Evolutionary conservation across 2,329 filamentous ascomycete genomes (phyloP).

Genomic region (Neurospora sp.): DNA sequence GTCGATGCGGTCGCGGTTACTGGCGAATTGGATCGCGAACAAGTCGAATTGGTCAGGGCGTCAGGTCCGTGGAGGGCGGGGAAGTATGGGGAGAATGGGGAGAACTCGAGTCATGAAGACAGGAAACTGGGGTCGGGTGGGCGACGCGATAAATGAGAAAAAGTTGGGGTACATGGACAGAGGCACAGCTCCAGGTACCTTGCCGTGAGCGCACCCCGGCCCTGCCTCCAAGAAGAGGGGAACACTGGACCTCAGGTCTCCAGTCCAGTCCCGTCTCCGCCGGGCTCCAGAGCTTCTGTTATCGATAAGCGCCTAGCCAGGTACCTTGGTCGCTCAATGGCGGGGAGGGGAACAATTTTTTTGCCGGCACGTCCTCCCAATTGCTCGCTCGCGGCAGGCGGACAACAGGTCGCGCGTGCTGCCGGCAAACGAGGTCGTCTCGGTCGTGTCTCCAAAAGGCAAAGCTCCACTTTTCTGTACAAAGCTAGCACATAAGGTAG

Average conservation of each 20-base stretch:
- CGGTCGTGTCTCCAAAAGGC: background rate
- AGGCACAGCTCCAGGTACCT: background rate
- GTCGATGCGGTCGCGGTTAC: slow-evolving; percentile 4
- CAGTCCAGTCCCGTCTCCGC: background rate
- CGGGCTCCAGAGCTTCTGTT: background rate
- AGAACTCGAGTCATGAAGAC: background rate
- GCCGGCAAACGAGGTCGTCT: background rate
- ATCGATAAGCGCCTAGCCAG: background rate
- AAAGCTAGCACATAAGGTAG: background rate
- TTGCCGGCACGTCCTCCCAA: background rate
- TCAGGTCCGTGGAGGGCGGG: background rate
- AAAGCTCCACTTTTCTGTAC: background rate
- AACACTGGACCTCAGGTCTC: background rate
- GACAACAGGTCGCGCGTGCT: background rate
- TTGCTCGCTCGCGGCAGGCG: background rate
- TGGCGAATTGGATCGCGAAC: slow-evolving; percentile 4
- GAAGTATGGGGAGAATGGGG: background rate
- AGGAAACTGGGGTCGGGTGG: background rate
- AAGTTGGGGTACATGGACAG: background rate
- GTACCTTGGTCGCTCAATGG: background rate
- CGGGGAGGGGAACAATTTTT: background rate
- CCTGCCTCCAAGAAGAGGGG: background rate
- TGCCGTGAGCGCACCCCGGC: background rate
- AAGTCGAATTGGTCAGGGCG: slow-evolving; percentile 7
- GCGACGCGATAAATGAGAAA: background rate